A percentile compares a stretch with the other conserved stretches of the same genome.
These are phyloP conservation scores for Malassezia globosa DNA, from an alignment of 1,284 basidiomycete species.

Conservation along the genomic window DNA sequence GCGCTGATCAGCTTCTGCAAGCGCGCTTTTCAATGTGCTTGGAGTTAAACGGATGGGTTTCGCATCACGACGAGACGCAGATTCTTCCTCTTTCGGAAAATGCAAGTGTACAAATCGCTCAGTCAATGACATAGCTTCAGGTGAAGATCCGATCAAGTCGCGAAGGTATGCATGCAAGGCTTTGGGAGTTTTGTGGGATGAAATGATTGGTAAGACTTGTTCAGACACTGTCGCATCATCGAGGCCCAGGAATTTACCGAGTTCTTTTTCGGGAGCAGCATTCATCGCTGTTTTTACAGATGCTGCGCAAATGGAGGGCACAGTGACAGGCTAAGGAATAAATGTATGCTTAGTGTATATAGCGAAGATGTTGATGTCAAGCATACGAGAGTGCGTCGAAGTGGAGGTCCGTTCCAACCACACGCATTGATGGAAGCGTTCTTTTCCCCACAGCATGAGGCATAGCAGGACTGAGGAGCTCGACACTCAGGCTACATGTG, in stretches of 20 bases:
- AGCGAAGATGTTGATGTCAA: too few species aligned
- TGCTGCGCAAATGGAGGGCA: too few species aligned
- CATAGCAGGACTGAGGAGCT: too few species aligned
- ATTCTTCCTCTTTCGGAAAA: neutral
- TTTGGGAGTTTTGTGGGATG: constrained; percentile 6
- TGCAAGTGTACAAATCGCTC: constrained; percentile 4
- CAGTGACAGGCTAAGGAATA: too few species aligned
- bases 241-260: constrained; percentile 11
- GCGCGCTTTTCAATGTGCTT: constrained; percentile 1
- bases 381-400: neutral
- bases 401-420: neutral
- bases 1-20: constrained; percentile 4
- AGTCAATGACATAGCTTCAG: constrained; percentile 3
- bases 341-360: too few species aligned
- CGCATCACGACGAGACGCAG: neutral
- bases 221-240: constrained; percentile 7
- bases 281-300: too few species aligned
- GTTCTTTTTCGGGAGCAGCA: constrained; percentile 6
- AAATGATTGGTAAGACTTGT: constrained; percentile 10
- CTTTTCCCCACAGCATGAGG: neutral
- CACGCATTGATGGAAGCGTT: neutral
- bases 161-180: constrained; percentile 11
- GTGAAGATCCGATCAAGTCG: constrained; percentile 12
- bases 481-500: too few species aligned
- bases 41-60: constrained; percentile 8